These are phyloP conservation scores for Yarrowia osloensis DNA, from an alignment of 805 yeast species.

Conservation along the genomic window DNA sequence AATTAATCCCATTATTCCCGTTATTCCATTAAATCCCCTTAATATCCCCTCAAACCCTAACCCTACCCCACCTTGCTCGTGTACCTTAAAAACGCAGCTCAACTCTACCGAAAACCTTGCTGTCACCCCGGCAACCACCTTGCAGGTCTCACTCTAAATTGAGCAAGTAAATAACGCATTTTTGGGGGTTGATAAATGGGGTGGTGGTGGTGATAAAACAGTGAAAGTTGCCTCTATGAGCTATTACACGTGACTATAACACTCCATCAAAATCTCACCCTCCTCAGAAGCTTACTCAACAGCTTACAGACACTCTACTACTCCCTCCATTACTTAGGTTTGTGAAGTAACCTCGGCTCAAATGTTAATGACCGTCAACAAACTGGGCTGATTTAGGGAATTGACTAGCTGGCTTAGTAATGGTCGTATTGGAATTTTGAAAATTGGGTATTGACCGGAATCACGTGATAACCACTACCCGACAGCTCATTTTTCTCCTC, in stretches of 20 bases:
- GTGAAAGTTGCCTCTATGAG: too few relatives aligned
- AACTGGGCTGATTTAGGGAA: not conserved
- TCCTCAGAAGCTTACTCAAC: not conserved
- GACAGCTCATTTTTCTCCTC: too few relatives aligned
- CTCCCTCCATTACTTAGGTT: not conserved
- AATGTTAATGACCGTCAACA: not conserved
- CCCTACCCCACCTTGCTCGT: not conserved
- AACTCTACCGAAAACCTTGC: not conserved
- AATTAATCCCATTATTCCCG: too few relatives aligned
- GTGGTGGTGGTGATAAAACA: too few relatives aligned
- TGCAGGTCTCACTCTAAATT: conserved; percentile 6
- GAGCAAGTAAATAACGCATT: not conserved
- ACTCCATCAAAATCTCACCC: too few relatives aligned
- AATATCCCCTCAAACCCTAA: not conserved
- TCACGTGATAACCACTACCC: not conserved
- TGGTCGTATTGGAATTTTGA: not conserved
- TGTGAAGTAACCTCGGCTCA: not conserved
- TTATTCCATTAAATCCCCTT: too few relatives aligned
- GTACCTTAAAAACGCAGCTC: not conserved
- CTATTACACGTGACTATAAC: not conserved
- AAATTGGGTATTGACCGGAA: too few relatives aligned
- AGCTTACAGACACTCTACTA: not conserved
- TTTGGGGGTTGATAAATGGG: too few relatives aligned
- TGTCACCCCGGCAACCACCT: conserved; percentile 5
- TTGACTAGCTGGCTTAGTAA: too few relatives aligned